Conservation (phyloP, 2,329 filamentous ascomycete genomes). For the Hymenoscyphus fraxineus region DNA sequence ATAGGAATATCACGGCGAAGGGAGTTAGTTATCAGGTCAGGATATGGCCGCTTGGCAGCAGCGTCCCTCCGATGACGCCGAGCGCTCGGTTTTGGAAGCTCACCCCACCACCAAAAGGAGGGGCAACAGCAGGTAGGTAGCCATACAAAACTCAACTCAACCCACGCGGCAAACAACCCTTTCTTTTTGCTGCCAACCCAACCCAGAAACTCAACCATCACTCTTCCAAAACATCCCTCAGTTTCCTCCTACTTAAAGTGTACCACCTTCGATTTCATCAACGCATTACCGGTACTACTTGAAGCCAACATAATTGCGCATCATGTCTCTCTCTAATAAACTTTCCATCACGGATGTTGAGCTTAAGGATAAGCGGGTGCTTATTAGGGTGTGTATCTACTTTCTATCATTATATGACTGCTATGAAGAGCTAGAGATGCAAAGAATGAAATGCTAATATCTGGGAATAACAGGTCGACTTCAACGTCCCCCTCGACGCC, state of each 20-base stretch:
- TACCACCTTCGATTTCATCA: too few species aligned
- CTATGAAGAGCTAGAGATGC: not conserved
- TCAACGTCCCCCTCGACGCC: conserved; percentile 95
- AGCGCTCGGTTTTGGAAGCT: not conserved
- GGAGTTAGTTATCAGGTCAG: too few species aligned
- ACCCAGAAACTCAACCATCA: too few species aligned
- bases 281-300: not conserved
- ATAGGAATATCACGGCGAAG: too few species aligned
- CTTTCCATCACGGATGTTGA: conserved; percentile 95
- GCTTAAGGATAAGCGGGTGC: conserved; percentile 95
- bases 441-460: conserved; percentile 4
- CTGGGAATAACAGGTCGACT: conserved; percentile 73
- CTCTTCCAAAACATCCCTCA: not conserved
- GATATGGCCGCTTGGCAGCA: not conserved
- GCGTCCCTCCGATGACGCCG: not conserved
- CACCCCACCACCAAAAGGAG: conserved; percentile 2
- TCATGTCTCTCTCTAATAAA: conserved; percentile 98
- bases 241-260: not conserved
- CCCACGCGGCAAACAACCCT: not conserved
- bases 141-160: not conserved
- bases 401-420: not conserved
- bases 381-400: conserved; percentile 75
- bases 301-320: conserved; percentile 33
- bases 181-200: too few species aligned
- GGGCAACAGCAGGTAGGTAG: not conserved